A percentile compares a stretch with the other conserved stretches of the same genome.
These are phyloP conservation scores for Carex sylvatica DNA, from an alignment of 202 grass and related monocot genomes.

Conservation along the genomic window DNA sequence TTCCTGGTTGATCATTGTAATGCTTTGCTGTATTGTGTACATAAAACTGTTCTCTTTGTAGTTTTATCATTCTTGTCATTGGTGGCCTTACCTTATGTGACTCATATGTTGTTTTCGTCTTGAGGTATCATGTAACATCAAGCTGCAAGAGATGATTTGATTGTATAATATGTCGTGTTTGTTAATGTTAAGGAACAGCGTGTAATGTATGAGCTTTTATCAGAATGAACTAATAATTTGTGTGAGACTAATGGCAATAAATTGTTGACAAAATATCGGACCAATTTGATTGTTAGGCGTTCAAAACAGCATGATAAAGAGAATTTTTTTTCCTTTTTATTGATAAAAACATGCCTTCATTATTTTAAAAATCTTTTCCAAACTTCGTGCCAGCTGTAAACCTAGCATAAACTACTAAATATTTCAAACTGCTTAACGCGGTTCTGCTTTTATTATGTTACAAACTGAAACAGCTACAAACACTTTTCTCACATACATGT, in stretches of 20 bases:
- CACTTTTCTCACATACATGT: not conserved
- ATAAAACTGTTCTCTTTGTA: conserved; percentile 21
- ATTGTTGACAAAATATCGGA: not conserved
- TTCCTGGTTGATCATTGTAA: conserved; percentile 36
- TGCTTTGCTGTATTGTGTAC: conserved; percentile 15
- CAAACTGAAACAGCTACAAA: not conserved
- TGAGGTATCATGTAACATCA: not conserved
- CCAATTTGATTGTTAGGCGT: not conserved
- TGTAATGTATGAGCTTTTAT: not conserved
- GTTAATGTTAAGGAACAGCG: not conserved
- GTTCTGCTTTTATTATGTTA: not conserved
- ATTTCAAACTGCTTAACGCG: not conserved
- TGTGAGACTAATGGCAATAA: not conserved
- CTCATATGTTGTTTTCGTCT: not conserved
- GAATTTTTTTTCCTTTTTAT: too few species aligned
- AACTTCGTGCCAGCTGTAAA: not conserved
- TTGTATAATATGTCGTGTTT: conserved; percentile 7
- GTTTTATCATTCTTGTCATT: not conserved
- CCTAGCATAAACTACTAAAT: too few species aligned
- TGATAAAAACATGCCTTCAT: not conserved
- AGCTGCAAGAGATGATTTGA: not conserved
- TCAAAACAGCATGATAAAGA: not conserved
- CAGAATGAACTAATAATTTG: not conserved
- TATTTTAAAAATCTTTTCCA: not conserved
- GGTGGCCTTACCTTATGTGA: not conserved